Conservation (phyloP, 2,329 filamentous ascomycete species). For the Magnaporthales sp. region DNA sequence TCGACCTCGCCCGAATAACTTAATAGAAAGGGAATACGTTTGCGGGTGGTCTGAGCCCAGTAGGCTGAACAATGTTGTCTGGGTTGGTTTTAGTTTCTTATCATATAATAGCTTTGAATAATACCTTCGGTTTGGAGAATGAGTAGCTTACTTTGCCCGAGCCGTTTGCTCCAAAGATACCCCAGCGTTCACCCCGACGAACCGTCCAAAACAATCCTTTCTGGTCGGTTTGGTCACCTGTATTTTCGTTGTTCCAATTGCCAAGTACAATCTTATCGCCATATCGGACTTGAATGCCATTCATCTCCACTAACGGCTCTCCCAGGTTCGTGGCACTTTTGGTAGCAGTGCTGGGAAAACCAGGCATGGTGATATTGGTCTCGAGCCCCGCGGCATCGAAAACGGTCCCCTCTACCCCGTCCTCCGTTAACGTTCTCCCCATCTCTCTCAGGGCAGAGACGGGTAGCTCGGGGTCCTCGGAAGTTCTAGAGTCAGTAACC, state of each 20-base stretch:
- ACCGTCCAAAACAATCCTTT: slow-evolving; percentile 77
- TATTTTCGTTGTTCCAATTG: slow-evolving; percentile 58
- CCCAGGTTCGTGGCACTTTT: slow-evolving; percentile 28
- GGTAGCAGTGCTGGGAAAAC: neutral
- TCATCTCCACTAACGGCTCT: slow-evolving; percentile 77
- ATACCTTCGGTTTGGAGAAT: neutral
- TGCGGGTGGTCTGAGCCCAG: slow-evolving; percentile 96
- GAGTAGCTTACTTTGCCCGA: slow-evolving; percentile 58
- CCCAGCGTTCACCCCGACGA: slow-evolving; percentile 77
- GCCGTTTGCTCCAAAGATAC: slow-evolving; percentile 86
- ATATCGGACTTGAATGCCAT: slow-evolving; percentile 75
- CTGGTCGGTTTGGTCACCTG: slow-evolving; percentile 16
- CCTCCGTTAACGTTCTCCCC: slow-evolving; percentile 34
- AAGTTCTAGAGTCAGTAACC: slow-evolving; percentile 23
- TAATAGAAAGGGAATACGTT: slow-evolving; percentile 80
- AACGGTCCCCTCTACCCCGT: slow-evolving; percentile 26
- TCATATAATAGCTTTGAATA: neutral
- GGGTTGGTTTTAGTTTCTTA: neutral
- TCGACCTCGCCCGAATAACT: slow-evolving; percentile 73
- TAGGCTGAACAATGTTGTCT: slow-evolving; percentile 80
- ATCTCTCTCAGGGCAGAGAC: slow-evolving; percentile 40
- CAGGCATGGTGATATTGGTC: neutral
- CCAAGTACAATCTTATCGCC: slow-evolving; percentile 70
- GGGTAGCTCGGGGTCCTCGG: slow-evolving; percentile 39
- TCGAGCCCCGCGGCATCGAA: slow-evolving; percentile 15